Evolutionary conservation across 768 basidiomycete species (phyloP), one percentile per base, ranked within the genome.

Genomic region (Tylopilus sp.): DNA sequence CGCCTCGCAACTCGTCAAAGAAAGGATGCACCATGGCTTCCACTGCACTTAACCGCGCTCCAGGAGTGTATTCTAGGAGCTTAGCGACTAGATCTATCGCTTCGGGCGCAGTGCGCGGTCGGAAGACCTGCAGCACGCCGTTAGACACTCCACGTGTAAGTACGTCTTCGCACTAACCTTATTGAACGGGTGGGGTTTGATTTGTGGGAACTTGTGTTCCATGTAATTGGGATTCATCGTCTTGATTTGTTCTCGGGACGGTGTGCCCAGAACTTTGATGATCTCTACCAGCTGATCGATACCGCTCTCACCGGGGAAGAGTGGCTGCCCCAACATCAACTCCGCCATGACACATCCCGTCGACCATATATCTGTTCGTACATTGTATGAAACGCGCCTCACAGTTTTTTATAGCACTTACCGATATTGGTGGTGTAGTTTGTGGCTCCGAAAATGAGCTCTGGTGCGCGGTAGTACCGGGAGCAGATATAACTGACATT

Each of bases 171-270:
- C 5, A 50, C 62, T 22, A 17, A 91, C 92, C 85, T 98, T 98
- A 67, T 87, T 88, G 78, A 98, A 98, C 0, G 95, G 95, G 67
- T 98, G 95, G n/a, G 95, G 93, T 69, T 95, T 94, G 78, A 99
- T 99, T 73, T 98, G 95, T 2, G 97, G 97, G 78, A 99, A 99
- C 73, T 98, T 98, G 83, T 99, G 97, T 69, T 99, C 97, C 97
- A 98, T 98, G 74, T 99, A 99, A 76, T 99, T 99, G 49, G 97
- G 97, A 73, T 99, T 99, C 97, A 99, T 99, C 60, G 97, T 98
- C 85, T 99, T 98, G 82, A 99, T 99, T 72, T 99, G 97, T 68
- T 98, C 97, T 60, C 95, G 79, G 52, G 97, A 95, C 3, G 97
- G 97, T 20, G 97, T 99, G 15, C 97, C 97, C 48, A 99, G 83